Conservation (phyloP, 2,329 filamentous ascomycete genomes). For the Cercospora zeae-maydis region DNA sequence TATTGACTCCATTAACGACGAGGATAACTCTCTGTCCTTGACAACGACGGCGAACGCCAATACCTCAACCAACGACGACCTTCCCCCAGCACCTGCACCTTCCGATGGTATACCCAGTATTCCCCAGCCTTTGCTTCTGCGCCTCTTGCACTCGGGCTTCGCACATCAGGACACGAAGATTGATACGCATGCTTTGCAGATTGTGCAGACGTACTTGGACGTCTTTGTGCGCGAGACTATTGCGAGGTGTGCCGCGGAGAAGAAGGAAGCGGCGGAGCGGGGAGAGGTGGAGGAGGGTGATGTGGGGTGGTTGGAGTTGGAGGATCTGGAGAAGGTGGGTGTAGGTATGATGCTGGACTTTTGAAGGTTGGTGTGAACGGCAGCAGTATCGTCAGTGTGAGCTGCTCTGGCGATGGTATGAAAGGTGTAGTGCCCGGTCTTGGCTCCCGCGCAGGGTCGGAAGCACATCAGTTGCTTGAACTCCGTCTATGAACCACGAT, state of each 20-base stretch:
- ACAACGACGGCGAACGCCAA: not conserved
- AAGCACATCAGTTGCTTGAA: too few species aligned
- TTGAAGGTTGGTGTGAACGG: slow-evolving; percentile 40
- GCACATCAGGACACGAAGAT: slow-evolving; percentile 66
- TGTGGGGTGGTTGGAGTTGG: slow-evolving; percentile 59
- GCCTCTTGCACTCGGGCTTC: slow-evolving; percentile 77
- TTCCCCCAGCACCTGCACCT: slow-evolving; percentile 19
- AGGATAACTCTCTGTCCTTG: not conserved
- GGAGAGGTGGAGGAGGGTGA: slow-evolving; percentile 32
- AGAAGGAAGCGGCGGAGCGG: slow-evolving; percentile 43
- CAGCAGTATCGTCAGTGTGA: too few species aligned
- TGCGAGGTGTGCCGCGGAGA: slow-evolving; percentile 70
- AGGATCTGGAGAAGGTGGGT: slow-evolving; percentile 84
- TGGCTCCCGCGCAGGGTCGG: too few species aligned
- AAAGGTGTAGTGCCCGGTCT: not conserved
- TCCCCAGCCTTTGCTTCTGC: slow-evolving; percentile 69
- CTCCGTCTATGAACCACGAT: too few species aligned
- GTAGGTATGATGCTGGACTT: slow-evolving; percentile 85
- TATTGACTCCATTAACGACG: slow-evolving; percentile 14
- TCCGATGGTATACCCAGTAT: slow-evolving; percentile 48
- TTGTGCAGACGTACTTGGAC: slow-evolving; percentile 82
- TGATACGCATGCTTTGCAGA: slow-evolving; percentile 69
- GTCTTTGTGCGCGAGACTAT: slow-evolving; percentile 88
- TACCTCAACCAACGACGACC: not conserved
- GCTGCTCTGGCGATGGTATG: not conserved